phyloP scores from a whole-genome alignment of 208 protist genomes.

The Crithidia bombi region DNA sequence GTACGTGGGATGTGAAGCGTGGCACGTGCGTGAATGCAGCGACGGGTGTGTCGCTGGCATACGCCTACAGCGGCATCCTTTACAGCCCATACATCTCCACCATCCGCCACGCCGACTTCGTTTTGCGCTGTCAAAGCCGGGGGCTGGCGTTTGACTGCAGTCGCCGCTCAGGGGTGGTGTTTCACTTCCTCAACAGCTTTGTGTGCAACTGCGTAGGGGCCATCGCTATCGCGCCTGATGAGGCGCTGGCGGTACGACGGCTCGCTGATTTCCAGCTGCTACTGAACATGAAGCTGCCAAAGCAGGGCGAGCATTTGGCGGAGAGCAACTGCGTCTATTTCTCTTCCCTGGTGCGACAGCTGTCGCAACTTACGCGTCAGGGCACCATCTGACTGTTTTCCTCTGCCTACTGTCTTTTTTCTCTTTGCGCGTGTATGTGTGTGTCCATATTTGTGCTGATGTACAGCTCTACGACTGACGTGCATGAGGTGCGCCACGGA shows the following conservation, averaged over 20 bases:
- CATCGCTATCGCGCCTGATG: conserved; percentile 61
- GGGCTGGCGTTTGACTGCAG: conserved; percentile 76
- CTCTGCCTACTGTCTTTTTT: no score
- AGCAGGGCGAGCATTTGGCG: conserved; percentile 81
- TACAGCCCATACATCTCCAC: conserved; percentile 87
- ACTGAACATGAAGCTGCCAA: conserved; percentile 84
- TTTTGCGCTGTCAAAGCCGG: conserved; percentile 74
- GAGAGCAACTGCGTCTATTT: conserved; percentile 93
- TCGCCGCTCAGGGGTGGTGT: conserved; percentile 65
- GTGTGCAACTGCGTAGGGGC: conserved; percentile 85
- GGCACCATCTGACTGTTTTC: neutral
- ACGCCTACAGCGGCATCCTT: conserved; percentile 90
- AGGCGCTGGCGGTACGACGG: conserved; percentile 37
- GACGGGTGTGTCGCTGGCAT: conserved; percentile 42
- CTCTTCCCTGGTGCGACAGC: conserved; percentile 72
- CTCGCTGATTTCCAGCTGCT: conserved; percentile 82
- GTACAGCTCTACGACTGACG: no score
- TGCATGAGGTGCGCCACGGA: no score
- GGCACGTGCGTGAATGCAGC: conserved; percentile 25
- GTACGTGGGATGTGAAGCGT: conserved; percentile 40
- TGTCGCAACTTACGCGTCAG: conserved; percentile 31
- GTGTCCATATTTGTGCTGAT: no score
- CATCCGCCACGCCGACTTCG: conserved; percentile 84
- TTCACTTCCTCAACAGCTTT: conserved; percentile 86
- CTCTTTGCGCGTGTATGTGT: no score